Percentiles rank a stretch among this genome's conserved stretches.
Evolutionary conservation across 345 rosid genomes (phyloP).

Genomic region (Mallotus nudiflorus): DNA sequence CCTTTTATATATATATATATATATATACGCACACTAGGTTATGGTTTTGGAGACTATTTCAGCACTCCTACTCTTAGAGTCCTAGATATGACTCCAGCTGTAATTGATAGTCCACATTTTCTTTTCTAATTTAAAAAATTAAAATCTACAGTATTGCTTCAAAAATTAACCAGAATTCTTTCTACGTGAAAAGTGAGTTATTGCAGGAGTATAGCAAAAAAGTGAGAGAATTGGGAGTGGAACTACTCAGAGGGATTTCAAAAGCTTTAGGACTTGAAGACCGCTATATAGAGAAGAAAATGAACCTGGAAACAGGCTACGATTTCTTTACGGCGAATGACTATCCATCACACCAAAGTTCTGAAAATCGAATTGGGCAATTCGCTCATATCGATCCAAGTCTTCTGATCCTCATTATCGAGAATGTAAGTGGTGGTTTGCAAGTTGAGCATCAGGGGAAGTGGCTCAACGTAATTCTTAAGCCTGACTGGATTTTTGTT

Average conservation of each 20-base stretch:
- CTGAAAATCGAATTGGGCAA: conserved; percentile 14
- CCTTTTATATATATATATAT: no score
- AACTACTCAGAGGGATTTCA: conserved; percentile 9
- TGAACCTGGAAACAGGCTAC: conserved; percentile 2
- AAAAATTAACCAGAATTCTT: not conserved
- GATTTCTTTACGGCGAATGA: conserved; percentile 8
- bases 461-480: conserved; percentile 8
- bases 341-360: conserved; percentile 9
- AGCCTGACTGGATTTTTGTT: conserved; percentile 9
- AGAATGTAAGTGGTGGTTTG: conserved; percentile 12
- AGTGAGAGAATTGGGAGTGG: not conserved
- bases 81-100: no score
- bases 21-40: no score
- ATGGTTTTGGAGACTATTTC: no score
- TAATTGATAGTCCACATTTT: no score
- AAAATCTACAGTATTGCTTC: not conserved
- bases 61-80: no score
- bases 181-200: not conserved
- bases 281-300: conserved; percentile 5
- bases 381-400: conserved; percentile 9
- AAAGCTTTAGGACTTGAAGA: conserved; percentile 5
- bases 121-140: no score
- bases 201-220: not conserved
- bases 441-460: conserved; percentile 11
- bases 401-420: conserved; percentile 2